Percentiles rank a stretch among this genome's conserved stretches.
Conservation (phyloP, 1,284 basidiomycete species). For the Rhodotorula sp. region DNA sequence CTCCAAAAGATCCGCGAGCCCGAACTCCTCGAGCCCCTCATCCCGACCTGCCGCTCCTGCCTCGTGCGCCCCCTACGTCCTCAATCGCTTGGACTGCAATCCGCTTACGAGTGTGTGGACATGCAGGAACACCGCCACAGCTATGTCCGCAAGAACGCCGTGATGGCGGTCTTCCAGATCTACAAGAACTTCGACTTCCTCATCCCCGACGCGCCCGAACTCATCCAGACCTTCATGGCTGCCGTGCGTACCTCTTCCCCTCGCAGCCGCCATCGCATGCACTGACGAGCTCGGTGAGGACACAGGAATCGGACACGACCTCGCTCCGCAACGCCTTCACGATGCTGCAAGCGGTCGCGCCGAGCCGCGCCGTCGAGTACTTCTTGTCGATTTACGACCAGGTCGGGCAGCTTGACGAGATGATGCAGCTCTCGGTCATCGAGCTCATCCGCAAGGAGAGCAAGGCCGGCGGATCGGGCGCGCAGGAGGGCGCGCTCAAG, state of each 20-base stretch:
- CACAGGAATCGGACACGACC: slow-evolving; percentile 83
- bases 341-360: slow-evolving; percentile 84
- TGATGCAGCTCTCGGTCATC: slow-evolving; percentile 93
- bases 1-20: slow-evolving; percentile 93
- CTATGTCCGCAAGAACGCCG: slow-evolving; percentile 98
- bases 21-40: slow-evolving; percentile 92
- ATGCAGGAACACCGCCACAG: slow-evolving; percentile 87
- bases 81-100: too few relatives aligned
- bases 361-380: slow-evolving; percentile 89
- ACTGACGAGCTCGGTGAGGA: background rate
- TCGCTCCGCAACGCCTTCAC: slow-evolving; percentile 98
- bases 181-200: slow-evolving; percentile 92
- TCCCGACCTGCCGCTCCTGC: slow-evolving; percentile 89
- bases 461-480: slow-evolving; percentile 53
- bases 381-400: slow-evolving; percentile 81
- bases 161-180: slow-evolving; percentile 93
- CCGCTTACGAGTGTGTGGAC: background rate
- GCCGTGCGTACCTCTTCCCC: slow-evolving; percentile 56
- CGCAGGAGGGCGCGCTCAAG: slow-evolving; percentile 37
- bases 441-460: slow-evolving; percentile 93
- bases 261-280: background rate
- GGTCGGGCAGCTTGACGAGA: slow-evolving; percentile 82
- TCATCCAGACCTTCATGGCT: slow-evolving; percentile 95
- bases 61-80: slow-evolving; percentile 55
- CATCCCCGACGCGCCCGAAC: slow-evolving; percentile 94